Evolutionary conservation across 371 early-diverging fungal species (phyloP).

Genomic region (Synchytrium microbalum): DNA sequence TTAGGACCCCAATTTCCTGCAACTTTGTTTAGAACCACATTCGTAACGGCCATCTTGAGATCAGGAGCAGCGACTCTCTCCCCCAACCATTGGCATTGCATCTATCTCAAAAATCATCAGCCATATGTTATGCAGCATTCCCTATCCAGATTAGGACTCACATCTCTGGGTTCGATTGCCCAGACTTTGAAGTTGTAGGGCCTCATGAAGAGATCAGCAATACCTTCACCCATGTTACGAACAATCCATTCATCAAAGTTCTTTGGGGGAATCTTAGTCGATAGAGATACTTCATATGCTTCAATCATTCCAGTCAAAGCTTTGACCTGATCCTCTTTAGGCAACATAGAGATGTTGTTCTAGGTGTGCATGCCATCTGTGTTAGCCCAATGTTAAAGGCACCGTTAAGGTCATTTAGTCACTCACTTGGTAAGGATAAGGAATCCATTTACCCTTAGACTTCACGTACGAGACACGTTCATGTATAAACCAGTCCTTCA

Average conservation of each 20-base stretch:
- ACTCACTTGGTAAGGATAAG: slow-evolving; percentile 25
- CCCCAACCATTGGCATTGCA: slow-evolving; percentile 27
- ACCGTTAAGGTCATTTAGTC: not conserved
- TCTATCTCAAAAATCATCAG: too few species aligned
- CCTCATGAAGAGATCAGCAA: slow-evolving; percentile 29
- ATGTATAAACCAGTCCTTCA: too few species aligned
- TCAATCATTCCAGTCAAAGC: slow-evolving; percentile 26
- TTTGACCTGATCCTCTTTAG: slow-evolving; percentile 23
- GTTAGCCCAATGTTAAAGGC: not conserved
- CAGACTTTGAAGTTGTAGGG: slow-evolving; percentile 33
- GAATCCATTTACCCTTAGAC: slow-evolving; percentile 25
- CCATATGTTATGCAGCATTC: too few species aligned
- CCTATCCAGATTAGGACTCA: slow-evolving; percentile 6
- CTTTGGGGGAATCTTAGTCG: slow-evolving; percentile 10
- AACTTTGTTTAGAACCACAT: too few species aligned
- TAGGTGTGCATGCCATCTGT: not conserved
- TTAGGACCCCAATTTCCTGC: too few species aligned
- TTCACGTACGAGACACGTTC: too few species aligned
- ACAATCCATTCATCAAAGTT: slow-evolving; percentile 31
- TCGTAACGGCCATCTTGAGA: too few species aligned
- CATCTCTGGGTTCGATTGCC: slow-evolving; percentile 22
- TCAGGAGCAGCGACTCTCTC: too few species aligned
- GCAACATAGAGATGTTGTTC: slow-evolving; percentile 28
- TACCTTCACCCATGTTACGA: slow-evolving; percentile 27
- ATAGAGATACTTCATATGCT: slow-evolving; percentile 12